Conservation (phyloP, 108 stramenopile genomes). For the Pseudonitzschia delicatissima region DNA sequence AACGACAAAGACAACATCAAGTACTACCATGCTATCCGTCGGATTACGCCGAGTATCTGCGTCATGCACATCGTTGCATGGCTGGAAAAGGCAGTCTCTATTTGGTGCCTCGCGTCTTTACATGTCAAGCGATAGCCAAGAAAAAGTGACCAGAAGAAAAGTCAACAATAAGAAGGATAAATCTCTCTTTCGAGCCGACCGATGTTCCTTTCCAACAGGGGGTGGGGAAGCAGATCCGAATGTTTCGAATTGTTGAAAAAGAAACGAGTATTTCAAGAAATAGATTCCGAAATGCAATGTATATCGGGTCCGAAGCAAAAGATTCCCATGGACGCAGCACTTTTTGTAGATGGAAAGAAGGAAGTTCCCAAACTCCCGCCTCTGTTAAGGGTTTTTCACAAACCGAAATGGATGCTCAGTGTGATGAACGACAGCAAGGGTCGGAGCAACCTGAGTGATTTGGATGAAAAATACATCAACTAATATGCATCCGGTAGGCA, state of each 20-base stretch:
- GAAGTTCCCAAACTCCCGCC: conserved; percentile 61
- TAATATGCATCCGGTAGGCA: conserved; percentile 83
- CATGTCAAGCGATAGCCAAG: background rate
- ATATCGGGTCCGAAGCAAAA: conserved; percentile 60
- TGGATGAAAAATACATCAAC: conserved; percentile 13
- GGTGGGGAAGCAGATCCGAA: conserved; percentile 60
- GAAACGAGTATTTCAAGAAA: conserved; percentile 50
- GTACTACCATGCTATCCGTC: no score
- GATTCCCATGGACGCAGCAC: conserved; percentile 48
- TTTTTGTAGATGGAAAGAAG: conserved; percentile 65
- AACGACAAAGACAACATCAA: background rate
- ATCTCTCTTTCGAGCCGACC: conserved; percentile 65
- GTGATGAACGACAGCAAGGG: conserved; percentile 67
- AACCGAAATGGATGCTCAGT: conserved; percentile 81
- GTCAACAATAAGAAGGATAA: conserved; percentile 18
- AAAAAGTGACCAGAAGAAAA: conserved; percentile 12
- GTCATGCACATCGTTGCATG: no score
- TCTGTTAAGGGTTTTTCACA: conserved; percentile 66
- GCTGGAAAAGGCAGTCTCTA: background rate
- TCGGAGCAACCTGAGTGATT: conserved; percentile 39
- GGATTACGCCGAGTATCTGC: no score
- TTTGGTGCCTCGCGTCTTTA: background rate
- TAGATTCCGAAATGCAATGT: conserved; percentile 14
- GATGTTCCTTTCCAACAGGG: conserved; percentile 79
- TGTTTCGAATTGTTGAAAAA: conserved; percentile 62